Base-by-base conservation (phyloP, 371 early-diverging fungal species). In the Apophysomyces elegans region DNA sequence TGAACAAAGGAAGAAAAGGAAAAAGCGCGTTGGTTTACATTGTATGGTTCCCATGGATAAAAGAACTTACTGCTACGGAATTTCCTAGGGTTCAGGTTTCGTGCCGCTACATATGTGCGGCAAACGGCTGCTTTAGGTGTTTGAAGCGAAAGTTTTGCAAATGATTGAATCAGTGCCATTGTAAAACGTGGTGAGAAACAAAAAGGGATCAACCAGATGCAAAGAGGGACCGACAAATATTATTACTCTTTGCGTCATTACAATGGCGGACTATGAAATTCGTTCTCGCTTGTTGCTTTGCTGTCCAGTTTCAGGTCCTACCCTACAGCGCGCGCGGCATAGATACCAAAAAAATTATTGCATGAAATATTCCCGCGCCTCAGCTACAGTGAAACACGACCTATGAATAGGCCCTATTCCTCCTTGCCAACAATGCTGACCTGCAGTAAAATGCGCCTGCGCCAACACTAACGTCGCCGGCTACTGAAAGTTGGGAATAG, bases 11-110 rank as follows among this genome's bases (percentile, higher is more conserved):
- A 26, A 26, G 32, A 26, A 26, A 26, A 26, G 1, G 32, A 26
- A 18, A 13, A 37, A 47, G 57, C 14, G 32, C 56, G 63, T 59
- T 56, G 26, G 32, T 26, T 26, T 26, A 26, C 32, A 26, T 26
- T 26, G 32, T 26, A 26, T 26, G 32, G 32, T 26, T 26, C 32
- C 32, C 0, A 26, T 26, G 2, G 32, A 26, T 26, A 26, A 26
- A 26, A 26, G 32, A 26, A 61, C 73, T 68, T 74, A 80, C 81
- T 76, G 56, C 78, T 78, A 14, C 64, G 62, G 58, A 80, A 80
- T 41, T 74, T 74, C 13, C 56, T 74, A 37, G 78, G 81, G 37
- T 72, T 64, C 32, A 80, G 41, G 18, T n/a, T 36, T 11, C 64
- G 68, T 4, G 26, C 56, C 9, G 68, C 59, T 7, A 71, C 63